Percentiles rank a stretch among this genome's conserved stretches.
phyloP scores from a whole-genome alignment of 495 filamentous ascomycete species.

The Thermochaetoides thermophila region DNA sequence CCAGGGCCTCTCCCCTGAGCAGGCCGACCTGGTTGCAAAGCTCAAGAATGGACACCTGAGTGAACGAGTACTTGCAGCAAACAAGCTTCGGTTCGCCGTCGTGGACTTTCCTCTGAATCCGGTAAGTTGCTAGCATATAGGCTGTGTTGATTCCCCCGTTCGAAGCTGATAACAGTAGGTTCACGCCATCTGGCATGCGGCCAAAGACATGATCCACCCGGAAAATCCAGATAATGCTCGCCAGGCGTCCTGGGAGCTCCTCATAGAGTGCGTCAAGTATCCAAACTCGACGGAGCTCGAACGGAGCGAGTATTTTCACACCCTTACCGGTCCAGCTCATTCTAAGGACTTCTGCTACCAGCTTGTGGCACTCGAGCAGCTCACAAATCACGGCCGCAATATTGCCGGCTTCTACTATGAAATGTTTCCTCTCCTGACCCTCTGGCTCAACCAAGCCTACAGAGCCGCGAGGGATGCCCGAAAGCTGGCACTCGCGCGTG shows the following conservation, averaged over 20 bases:
- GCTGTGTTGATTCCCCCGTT: slow-evolving; percentile 1
- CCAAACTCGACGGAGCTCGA: slow-evolving; percentile 46
- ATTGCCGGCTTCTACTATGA: slow-evolving; percentile 50
- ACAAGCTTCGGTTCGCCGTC: slow-evolving; percentile 37
- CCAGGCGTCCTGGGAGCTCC: slow-evolving; percentile 43
- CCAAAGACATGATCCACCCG: slow-evolving; percentile 47
- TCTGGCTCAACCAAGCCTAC: slow-evolving; percentile 43
- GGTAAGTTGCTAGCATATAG: slow-evolving; percentile 14
- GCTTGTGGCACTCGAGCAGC: slow-evolving; percentile 42
- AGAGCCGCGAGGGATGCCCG: slow-evolving; percentile 35
- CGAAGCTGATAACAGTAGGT: too few species aligned
- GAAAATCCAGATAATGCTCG: slow-evolving; percentile 38
- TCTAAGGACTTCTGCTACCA: slow-evolving; percentile 49
- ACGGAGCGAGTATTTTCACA: slow-evolving; percentile 47
- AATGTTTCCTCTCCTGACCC: slow-evolving; percentile 41
- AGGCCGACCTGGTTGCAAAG: slow-evolving; percentile 29
- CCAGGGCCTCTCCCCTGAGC: slow-evolving; percentile 23
- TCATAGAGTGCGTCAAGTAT: slow-evolving; percentile 49
- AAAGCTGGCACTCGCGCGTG: slow-evolving; percentile 24
- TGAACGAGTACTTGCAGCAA: slow-evolving; percentile 41
- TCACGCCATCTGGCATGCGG: slow-evolving; percentile 46
- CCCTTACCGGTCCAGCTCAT: slow-evolving; percentile 34
- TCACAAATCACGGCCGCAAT: slow-evolving; percentile 49
- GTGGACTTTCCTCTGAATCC: slow-evolving; percentile 42
- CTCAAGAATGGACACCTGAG: slow-evolving; percentile 31